Conservation (phyloP, 495 filamentous ascomycete species). For the Penicillium flavigenum region DNA sequence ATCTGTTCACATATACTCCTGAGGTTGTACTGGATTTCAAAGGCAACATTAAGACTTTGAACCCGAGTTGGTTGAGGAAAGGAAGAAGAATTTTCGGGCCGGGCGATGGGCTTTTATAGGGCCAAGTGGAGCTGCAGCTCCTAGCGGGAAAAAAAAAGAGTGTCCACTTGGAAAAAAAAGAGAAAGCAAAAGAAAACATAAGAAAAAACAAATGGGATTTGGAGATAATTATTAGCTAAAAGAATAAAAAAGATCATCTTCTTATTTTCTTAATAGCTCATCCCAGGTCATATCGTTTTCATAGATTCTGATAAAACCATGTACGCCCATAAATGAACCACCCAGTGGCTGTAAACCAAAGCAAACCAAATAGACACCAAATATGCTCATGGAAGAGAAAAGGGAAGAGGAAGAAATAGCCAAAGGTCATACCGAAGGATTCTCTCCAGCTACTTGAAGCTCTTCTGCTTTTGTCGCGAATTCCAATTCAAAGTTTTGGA, state of each 20-base stretch:
- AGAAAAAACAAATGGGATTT: slow-evolving; percentile 1
- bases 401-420: background rate
- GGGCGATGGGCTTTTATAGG: slow-evolving; percentile 38
- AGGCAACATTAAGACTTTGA: slow-evolving; percentile 19
- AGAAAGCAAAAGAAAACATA: background rate
- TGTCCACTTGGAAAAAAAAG: slow-evolving; percentile 3
- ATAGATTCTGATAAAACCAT: background rate
- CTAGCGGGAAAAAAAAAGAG: slow-evolving; percentile 26
- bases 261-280: background rate
- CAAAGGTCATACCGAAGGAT: background rate
- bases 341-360: slow-evolving; percentile 1
- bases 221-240: background rate
- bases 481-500: slow-evolving; percentile 93
- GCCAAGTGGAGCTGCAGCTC: slow-evolving; percentile 36
- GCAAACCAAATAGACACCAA: slow-evolving; percentile 3
- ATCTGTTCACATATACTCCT: background rate
- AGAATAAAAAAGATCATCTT: background rate
- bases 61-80: slow-evolving; percentile 18
- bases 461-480: slow-evolving; percentile 73
- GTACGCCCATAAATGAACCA: slow-evolving; percentile 1
- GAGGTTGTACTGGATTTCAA: background rate
- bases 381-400: background rate
- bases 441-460: slow-evolving; percentile 33
- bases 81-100: slow-evolving; percentile 32
- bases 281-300: slow-evolving; percentile 10